Base-by-base conservation (phyloP, 306 rosid species). In the Inga oerstediana region DNA sequence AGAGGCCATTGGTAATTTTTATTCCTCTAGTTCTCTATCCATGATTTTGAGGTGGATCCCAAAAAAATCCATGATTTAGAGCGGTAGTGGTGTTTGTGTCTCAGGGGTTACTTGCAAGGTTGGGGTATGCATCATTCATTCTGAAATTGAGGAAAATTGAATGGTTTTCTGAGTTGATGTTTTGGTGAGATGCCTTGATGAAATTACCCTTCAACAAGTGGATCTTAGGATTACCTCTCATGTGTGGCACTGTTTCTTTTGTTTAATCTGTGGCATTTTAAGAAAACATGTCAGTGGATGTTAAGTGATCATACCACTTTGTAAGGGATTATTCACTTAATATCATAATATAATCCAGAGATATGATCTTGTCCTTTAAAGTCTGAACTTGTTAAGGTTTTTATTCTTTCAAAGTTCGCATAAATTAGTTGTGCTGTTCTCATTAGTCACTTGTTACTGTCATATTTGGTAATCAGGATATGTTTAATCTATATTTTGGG, bases 281-380 rank as follows among this genome's bases (percentile, higher is more conserved):
- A 64, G 68, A 41, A 32, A 12, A 59, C 51, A 62, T 49, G 10
- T 27, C 52, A 71, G 24, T 64, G 45, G 41, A 54, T 19, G 62
- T 9, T 13, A 24, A 44, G 44, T 59, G 51, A 69, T 20, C 30
- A 69, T 39, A 1, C 27, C 48, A 70, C 17, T 74, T 78, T 85
- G 51, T 49, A 24, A 70, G 52, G 78, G 22, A n/a, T 46, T 65
- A 45, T 49, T 49, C 3, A 45, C 56, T 6, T 51, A 62, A 54
- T 59, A 69, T 56, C 68, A 70, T 66, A 73, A 45, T 34, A 79
- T 20, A n/a, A 22, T 75, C 32, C 10, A 16, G 5, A 80, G 66
- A 77, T 44, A 85, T 81, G 61, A 24, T 46, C 35, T 66, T 22
- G 35, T 43, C 52, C 66, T 78, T 22, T 72, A 15, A 48, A 49